Evolutionary conservation across 2,329 filamentous ascomycete species (phyloP), one percentile per base, ranked within the genome.

Genomic region (Coniochaeta hoffmannii): DNA sequence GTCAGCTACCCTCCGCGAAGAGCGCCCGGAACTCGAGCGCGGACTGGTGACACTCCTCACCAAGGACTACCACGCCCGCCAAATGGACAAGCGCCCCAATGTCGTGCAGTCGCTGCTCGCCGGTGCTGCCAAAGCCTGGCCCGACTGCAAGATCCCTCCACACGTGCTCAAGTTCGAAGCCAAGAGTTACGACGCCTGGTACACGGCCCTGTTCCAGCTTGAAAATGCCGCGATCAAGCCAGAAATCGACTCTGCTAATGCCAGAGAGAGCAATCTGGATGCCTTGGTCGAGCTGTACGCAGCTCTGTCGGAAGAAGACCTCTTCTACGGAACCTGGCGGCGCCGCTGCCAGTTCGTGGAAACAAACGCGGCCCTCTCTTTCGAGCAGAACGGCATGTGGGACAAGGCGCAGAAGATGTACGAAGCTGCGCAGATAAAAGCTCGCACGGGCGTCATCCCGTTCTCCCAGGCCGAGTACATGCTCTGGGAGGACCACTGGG

Each of bases 401-500:
- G 94, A 99, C 65, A 97, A 97, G 72, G 92, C 95, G 1, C 95
- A 99, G 73, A 89, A 89, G 66, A 87, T 97, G 75, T 99, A 97
- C 69, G 94, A 99, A 71, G 87, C 87, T 55, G 94, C 95, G 0
- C 95, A 99, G 71, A 90, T 99, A 69, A 99, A 97, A 70, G 94
- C 95, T 46, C 85, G 95, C 50, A 97, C 93, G 0, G 94, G 92
- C 53, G 90, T 93, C n/a, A 85, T 97, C 58, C 93, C 94, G 0
- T 97, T 97, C 70, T 96, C 93, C 1, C 89, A 95, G 64, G 91
- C 87, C 31, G 94, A 99, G 71, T 99, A 99, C 72, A 97, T 96
- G 83, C 81, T 99, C 1, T 99, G 94, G 94, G 94, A 99, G 72
- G 94, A 99, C 67, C 95, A 99, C 64, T 99, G 94, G 94, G 87